A percentile compares a stretch with the other conserved stretches of the same genome.
Evolutionary conservation across 495 filamentous ascomycete genomes (phyloP).

Genomic region (Lentithecium fluviatile): DNA sequence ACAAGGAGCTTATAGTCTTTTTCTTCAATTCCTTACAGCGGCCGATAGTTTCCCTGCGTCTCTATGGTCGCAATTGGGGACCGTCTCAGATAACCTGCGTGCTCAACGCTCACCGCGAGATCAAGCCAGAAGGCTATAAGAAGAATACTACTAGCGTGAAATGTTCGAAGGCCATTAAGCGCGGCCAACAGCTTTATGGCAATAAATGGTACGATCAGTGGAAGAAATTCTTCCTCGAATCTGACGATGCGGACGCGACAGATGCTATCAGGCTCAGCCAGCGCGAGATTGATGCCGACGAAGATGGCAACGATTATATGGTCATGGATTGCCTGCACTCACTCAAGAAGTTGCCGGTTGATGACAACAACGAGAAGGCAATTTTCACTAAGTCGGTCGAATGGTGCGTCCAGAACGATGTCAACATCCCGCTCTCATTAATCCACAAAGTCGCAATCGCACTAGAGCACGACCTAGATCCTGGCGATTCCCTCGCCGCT

Average conservation of each 20-base stretch:
- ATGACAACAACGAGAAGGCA: neutral
- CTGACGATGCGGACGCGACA: no score
- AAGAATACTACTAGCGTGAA: neutral
- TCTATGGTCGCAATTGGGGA: neutral
- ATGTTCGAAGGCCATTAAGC: neutral
- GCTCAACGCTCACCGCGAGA: neutral
- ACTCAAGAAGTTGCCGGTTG: neutral
- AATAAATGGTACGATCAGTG: no score
- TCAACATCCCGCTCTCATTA: neutral
- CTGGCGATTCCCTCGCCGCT: neutral
- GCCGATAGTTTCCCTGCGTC: neutral
- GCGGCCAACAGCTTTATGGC: neutral
- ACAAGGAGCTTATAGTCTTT: neutral
- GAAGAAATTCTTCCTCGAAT: no score
- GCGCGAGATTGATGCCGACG: neutral
- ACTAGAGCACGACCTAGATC: neutral
- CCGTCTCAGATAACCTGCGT: neutral
- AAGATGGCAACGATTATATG: neutral
- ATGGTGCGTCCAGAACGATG: neutral
- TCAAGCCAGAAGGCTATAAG: neutral
- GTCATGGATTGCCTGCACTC: neutral
- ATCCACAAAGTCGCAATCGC: neutral
- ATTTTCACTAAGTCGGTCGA: neutral
- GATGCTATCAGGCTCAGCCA: no score
- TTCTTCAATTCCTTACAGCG: neutral